Conservation (phyloP, 1,284 basidiomycete species). For the Apiotrichum montevideense region DNA sequence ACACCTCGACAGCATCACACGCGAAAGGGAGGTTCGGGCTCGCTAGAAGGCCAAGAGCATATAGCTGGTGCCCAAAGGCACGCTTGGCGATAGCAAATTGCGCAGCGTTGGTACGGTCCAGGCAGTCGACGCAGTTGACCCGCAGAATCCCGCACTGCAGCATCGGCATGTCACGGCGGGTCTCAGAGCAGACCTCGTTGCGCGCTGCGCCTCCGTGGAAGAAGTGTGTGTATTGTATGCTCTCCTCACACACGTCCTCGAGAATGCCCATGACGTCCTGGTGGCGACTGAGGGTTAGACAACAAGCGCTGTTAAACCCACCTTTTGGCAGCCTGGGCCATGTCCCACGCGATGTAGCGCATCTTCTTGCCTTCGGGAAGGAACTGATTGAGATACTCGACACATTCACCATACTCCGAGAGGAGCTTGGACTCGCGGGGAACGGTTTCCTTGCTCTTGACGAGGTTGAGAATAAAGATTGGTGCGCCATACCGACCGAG, state of each 20-base stretch:
- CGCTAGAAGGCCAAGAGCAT: constrained; percentile 82
- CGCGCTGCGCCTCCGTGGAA: constrained; percentile 62
- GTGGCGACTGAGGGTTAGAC: constrained; percentile 59
- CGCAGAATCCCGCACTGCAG: constrained; percentile 87
- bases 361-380: constrained; percentile 79
- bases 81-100: constrained; percentile 98
- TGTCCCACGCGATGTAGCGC: constrained; percentile 92
- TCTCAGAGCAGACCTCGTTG: constrained; percentile 33
- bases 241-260: constrained; percentile 92
- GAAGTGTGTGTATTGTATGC: constrained; percentile 83
- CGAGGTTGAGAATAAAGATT: constrained; percentile 90
- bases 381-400: constrained; percentile 92
- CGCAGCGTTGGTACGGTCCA: constrained; percentile 95
- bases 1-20: constrained; percentile 91
- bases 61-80: constrained; percentile 89
- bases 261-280: constrained; percentile 94
- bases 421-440: constrained; percentile 91
- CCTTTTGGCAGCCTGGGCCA: constrained; percentile 79
- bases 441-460: constrained; percentile 66
- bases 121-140: constrained; percentile 91
- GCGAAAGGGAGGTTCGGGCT: constrained; percentile 81
- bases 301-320: constrained; percentile 5
- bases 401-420: constrained; percentile 86
- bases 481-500: constrained; percentile 86
- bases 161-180: constrained; percentile 64